Evolutionary conservation across 441 rosid genomes (phyloP).

Genomic region (Gossypium davidsonii): DNA sequence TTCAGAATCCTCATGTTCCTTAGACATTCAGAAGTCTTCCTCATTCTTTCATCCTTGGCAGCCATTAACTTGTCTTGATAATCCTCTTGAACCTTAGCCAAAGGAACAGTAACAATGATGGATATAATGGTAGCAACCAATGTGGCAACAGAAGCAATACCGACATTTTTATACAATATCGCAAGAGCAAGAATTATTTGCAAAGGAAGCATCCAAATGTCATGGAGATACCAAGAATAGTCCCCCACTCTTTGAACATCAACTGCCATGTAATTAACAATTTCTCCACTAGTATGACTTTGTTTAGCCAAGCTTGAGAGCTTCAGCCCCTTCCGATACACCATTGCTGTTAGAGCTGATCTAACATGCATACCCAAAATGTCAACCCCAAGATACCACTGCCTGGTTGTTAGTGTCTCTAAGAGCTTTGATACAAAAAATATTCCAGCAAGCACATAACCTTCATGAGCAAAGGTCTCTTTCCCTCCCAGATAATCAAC

Average conservation of each 20-base stretch:
- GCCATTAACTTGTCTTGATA: constrained; percentile 93
- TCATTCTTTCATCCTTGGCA: constrained; percentile 99
- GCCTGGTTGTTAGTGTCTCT: constrained; percentile 90
- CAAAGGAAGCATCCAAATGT: constrained; percentile 98
- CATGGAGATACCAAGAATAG: constrained; percentile 97
- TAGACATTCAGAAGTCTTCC: constrained; percentile 95
- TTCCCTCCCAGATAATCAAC: constrained; percentile 90
- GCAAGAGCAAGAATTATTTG: constrained; percentile 96
- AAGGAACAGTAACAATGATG: constrained; percentile 71
- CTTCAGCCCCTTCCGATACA: constrained; percentile 78
- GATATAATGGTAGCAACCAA: constrained; percentile 81
- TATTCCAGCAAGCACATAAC: constrained; percentile 87
- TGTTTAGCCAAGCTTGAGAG: constrained; percentile 88
- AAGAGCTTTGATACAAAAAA: constrained; percentile 85
- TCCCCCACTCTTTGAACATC: constrained; percentile 98
- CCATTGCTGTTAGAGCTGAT: constrained; percentile 96
- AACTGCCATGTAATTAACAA: constrained; percentile 97
- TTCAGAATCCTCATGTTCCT: constrained; percentile 98
- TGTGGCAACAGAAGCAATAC: constrained; percentile 88
- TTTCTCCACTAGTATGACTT: constrained; percentile 87
- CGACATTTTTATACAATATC: constrained; percentile 84
- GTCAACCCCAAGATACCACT: constrained; percentile 99
- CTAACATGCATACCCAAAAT: constrained; percentile 98
- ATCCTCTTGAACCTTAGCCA: constrained; percentile 89
- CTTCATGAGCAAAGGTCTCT: constrained; percentile 83